A percentile compares a stretch with the other conserved stretches of the same genome.
phyloP scores from a whole-genome alignment of 306 rosid species.

The Ochetophila trinervis region DNA sequence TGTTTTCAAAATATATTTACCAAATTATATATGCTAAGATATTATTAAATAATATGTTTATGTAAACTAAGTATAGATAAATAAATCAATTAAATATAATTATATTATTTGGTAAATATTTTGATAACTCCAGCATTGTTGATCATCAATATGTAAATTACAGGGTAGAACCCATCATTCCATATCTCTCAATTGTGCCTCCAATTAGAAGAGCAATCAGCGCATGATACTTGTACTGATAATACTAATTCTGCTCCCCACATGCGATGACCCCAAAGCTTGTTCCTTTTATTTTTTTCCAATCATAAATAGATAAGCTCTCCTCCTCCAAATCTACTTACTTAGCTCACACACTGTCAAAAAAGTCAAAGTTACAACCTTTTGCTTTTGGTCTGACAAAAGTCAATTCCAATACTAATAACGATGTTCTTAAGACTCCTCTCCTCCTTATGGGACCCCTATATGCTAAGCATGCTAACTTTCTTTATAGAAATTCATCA shows the following conservation, averaged over 20 bases:
- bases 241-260: constrained; percentile 16
- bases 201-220: constrained; percentile 32
- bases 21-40: too few species aligned
- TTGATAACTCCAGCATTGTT: too few species aligned
- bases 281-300: constrained; percentile 3
- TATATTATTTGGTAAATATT: too few species aligned
- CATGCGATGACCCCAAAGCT: constrained; percentile 8
- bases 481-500: constrained; percentile 21
- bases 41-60: too few species aligned
- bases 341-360: background rate
- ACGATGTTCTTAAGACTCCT: constrained; percentile 14
- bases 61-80: too few species aligned
- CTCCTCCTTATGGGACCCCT: constrained; percentile 32
- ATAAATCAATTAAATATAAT: too few species aligned
- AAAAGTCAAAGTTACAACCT: constrained; percentile 1
- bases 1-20: too few species aligned
- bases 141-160: background rate
- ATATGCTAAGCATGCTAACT: constrained; percentile 30
- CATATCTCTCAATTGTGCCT: background rate
- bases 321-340: background rate
- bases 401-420: constrained; percentile 22
- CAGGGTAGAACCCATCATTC: constrained; percentile 16
- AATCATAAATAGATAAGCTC: background rate
- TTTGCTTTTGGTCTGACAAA: constrained; percentile 7
- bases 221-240: constrained; percentile 20